Conservation (phyloP, 129 eudicot genomes). For the Arctium lappa region DNA sequence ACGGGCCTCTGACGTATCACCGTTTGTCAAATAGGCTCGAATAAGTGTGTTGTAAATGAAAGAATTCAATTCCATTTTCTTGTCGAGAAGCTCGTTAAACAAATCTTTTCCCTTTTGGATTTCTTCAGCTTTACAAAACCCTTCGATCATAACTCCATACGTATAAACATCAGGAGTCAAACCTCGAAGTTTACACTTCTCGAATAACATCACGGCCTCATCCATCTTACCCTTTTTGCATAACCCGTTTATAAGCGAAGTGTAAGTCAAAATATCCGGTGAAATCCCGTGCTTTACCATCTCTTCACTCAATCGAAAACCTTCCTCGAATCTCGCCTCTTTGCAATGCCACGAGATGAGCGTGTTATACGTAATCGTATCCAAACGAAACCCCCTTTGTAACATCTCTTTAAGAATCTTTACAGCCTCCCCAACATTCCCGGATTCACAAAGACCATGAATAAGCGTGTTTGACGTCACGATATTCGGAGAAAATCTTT, state of each 20-base stretch:
- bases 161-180: constrained; percentile 47
- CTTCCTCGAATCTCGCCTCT: constrained; percentile 53
- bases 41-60: constrained; percentile 61
- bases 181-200: constrained; percentile 49
- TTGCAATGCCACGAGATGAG: constrained; percentile 66
- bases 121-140: constrained; percentile 55
- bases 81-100: constrained; percentile 39
- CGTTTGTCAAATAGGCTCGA: constrained; percentile 44
- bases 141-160: constrained; percentile 62
- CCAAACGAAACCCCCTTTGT: constrained; percentile 43
- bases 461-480: constrained; percentile 69
- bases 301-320: constrained; percentile 52
- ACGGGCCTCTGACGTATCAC: constrained; percentile 51
- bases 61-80: constrained; percentile 45
- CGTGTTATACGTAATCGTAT: constrained; percentile 59
- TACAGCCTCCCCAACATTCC: constrained; percentile 43
- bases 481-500: constrained; percentile 46
- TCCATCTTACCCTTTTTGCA: constrained; percentile 69
- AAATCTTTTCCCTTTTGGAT: constrained; percentile 55
- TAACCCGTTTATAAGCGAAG: constrained; percentile 52
- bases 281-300: constrained; percentile 50
- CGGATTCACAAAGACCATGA: constrained; percentile 63
- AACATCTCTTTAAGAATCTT: constrained; percentile 53
- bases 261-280: constrained; percentile 59
- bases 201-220: constrained; percentile 53